These are phyloP conservation scores for Candida namnaoensis DNA, from an alignment of 805 yeast genomes.

Conservation along the genomic window DNA sequence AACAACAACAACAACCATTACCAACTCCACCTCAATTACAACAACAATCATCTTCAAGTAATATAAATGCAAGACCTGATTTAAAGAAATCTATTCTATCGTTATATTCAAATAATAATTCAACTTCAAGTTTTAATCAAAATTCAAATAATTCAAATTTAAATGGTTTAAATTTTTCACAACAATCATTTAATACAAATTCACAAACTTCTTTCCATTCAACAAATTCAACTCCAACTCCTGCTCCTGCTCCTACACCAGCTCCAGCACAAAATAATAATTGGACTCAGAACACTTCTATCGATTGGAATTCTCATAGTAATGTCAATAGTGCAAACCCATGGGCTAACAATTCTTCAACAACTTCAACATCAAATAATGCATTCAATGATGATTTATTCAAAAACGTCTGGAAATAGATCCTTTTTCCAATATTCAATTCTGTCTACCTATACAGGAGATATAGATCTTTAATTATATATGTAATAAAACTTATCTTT, in stretches of 20 bases:
- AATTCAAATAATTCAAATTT: too few species aligned
- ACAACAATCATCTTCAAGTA: slow-evolving; percentile 8
- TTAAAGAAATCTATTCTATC: slow-evolving; percentile 88
- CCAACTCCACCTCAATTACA: slow-evolving; percentile 3
- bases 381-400: slow-evolving; percentile 54
- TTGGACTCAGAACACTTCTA: slow-evolving; percentile 23
- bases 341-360: slow-evolving; percentile 7
- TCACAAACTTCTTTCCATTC: slow-evolving; percentile 1
- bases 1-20: slow-evolving; percentile 1
- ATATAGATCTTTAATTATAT: too few species aligned
- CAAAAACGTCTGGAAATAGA: slow-evolving; percentile 57
- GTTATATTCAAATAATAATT: slow-evolving; percentile 50
- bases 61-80: slow-evolving; percentile 53
- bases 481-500: too few species aligned
- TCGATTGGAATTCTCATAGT: slow-evolving; percentile 4
- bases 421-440: too few species aligned
- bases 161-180: slow-evolving; percentile 1
- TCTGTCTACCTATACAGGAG: too few species aligned
- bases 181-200: slow-evolving; percentile 1
- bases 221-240: background rate
- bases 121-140: slow-evolving; percentile 20
- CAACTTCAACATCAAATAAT: background rate
- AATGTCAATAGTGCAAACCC: slow-evolving; percentile 2
- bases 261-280: slow-evolving; percentile 16
- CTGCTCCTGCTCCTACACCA: too few species aligned